These are phyloP conservation scores for Mycena galopus DNA, from an alignment of 768 basidiomycete genomes.

Conservation along the genomic window DNA sequence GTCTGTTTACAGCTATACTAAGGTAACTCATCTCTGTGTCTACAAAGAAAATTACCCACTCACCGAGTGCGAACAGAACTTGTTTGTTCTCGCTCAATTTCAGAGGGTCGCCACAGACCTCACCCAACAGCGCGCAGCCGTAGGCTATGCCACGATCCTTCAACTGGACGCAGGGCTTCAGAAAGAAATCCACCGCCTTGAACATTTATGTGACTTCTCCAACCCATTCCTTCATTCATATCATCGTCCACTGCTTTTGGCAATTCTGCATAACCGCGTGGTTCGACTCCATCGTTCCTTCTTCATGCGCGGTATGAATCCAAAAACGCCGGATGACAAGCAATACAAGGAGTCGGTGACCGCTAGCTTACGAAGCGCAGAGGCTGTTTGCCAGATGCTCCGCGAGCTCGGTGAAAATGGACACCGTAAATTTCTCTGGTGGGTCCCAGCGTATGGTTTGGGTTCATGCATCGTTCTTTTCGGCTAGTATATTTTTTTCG, in stretches of 20 bases:
- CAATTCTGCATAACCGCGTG: slow-evolving; percentile 16
- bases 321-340: slow-evolving; percentile 14
- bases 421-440: slow-evolving; percentile 22
- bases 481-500: neutral
- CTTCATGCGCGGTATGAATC: slow-evolving; percentile 26
- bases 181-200: slow-evolving; percentile 19
- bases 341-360: slow-evolving; percentile 20
- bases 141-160: slow-evolving; percentile 18
- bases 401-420: slow-evolving; percentile 15
- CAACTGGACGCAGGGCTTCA: slow-evolving; percentile 15
- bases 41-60: neutral
- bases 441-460: slow-evolving; percentile 15
- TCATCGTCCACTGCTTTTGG: slow-evolving; percentile 14
- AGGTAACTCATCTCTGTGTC: neutral
- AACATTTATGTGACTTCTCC: slow-evolving; percentile 10
- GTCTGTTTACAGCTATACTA: slow-evolving; percentile 20
- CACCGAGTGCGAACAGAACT: neutral
- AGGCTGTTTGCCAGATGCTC: slow-evolving; percentile 16
- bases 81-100: slow-evolving; percentile 16
- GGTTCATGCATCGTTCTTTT: slow-evolving; percentile 17
- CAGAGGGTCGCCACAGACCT: slow-evolving; percentile 25
- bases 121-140: slow-evolving; percentile 9
- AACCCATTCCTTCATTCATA: slow-evolving; percentile 11
- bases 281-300: slow-evolving; percentile 18
- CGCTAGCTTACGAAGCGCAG: slow-evolving; percentile 8